Evolutionary conservation across 371 early-diverging fungal genomes (phyloP), one percentile per base, ranked within the genome.

Genomic region (Homolaphlyctis polyrhiza): DNA sequence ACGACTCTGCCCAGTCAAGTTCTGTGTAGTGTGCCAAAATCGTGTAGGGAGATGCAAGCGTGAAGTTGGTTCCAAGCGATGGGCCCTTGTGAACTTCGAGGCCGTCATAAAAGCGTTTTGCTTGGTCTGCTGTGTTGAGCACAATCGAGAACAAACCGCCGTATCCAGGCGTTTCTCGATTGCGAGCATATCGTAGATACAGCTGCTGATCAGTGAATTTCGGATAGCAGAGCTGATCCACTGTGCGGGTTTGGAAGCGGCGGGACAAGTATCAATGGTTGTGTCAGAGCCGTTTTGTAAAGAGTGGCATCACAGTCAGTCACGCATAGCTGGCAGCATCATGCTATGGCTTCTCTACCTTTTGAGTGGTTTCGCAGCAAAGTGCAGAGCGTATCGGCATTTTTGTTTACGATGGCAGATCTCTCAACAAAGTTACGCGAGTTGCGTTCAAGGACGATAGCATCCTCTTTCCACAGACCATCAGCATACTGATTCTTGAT

Each of bases 11-110:
- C 94, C 94, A 95, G 33, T 96, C 96, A 16, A 96, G 77, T 73
- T 97, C 79, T 16, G 92, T 33, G 76, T 81, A 75, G 71, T 97
- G 98, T 2, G 96, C 98, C 30, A 97, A 73, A 13, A 97, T 87
- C 1, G 96, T 91, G 70, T 96, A 97, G 5, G 97, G 96, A 63
- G 91, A 89, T 5, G 86, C 91, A 49, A 97, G 79, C 4, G 98
- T 97, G 69, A 96, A 97, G 78, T 94, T 95, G 47, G 96, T 96
- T 1, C 98, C 98, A 29, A 97, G 82, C 0, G 93, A 93, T 21
- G 97, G 97, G 0, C 98, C 98, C 71, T 97, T 97, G 60, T 88
- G 86, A 3, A 78, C 69, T 1, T 70, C 52, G 34, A 97, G 71
- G 23, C 76, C 66, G 74, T 97, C 95, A 73, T 88, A 97, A 73